phyloP scores from a whole-genome alignment of 225 moss, liverwort and hornwort genomes.

The Asterella californica region DNA sequence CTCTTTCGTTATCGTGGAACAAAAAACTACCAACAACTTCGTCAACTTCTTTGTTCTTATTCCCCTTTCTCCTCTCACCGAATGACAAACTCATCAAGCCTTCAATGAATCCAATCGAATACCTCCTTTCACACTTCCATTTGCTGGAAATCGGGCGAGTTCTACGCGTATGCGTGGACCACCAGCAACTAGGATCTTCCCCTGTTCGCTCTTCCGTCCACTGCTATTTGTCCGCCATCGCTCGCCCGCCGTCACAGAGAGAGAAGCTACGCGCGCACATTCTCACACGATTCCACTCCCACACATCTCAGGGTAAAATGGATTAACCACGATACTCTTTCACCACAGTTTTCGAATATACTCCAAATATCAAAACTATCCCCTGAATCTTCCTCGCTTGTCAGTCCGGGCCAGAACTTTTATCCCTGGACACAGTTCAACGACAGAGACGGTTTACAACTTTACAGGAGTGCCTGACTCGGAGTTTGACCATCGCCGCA shows the following conservation, averaged over 20 bases:
- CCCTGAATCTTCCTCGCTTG: neutral
- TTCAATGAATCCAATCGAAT: neutral
- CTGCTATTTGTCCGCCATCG: neutral
- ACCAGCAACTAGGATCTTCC: neutral
- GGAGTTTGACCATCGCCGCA: neutral
- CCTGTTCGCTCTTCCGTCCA: constrained; percentile 1
- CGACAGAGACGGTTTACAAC: neutral
- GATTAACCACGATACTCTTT: neutral
- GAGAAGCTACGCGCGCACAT: neutral
- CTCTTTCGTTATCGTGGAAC: neutral
- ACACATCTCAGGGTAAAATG: neutral
- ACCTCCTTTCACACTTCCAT: neutral
- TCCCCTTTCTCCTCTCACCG: neutral
- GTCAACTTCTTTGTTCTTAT: neutral
- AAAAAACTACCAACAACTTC: neutral
- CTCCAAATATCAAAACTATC: neutral
- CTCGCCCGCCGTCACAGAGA: neutral
- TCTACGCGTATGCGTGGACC: neutral
- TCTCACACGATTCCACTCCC: neutral
- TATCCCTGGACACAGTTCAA: neutral
- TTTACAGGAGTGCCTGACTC: neutral
- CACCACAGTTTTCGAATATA: neutral
- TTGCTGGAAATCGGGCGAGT: neutral
- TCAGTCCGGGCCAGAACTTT: neutral
- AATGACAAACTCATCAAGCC: neutral